Conservation (phyloP, 2,329 filamentous ascomycete genomes). For the Botrytis squamosa region DNA sequence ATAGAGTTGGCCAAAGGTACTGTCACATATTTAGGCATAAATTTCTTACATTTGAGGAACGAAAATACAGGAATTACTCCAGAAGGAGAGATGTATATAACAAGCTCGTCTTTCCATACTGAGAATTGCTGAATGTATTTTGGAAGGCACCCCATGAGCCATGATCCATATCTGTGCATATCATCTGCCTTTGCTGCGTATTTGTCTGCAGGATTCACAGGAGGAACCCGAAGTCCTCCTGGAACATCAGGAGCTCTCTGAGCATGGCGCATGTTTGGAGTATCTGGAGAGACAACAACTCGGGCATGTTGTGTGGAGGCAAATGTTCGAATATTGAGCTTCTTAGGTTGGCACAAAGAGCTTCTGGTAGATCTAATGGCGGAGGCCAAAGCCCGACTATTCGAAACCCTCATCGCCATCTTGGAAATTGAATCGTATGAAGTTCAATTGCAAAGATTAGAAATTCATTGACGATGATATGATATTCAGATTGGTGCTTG, state of each 20-base stretch:
- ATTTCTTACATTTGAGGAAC: constrained; percentile 72
- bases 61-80: constrained; percentile 88
- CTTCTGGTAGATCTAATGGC: constrained; percentile 54
- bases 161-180: constrained; percentile 92
- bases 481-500: constrained; percentile 16
- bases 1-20: not conserved
- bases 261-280: constrained; percentile 66
- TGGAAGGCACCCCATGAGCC: constrained; percentile 92
- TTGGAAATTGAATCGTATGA: constrained; percentile 39
- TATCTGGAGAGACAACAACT: constrained; percentile 52
- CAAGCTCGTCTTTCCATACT: constrained; percentile 98
- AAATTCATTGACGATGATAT: constrained; percentile 20
- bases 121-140: constrained; percentile 99
- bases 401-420: constrained; percentile 62
- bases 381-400: constrained; percentile 55
- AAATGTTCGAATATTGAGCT: constrained; percentile 38
- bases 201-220: constrained; percentile 92
- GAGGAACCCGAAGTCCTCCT: constrained; percentile 69
- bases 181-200: constrained; percentile 82
- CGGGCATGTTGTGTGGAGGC: constrained; percentile 40
- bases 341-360: constrained; percentile 29
- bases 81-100: constrained; percentile 84
- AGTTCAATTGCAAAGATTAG: constrained; percentile 36
- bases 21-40: not conserved
- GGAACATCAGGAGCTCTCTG: constrained; percentile 45